Percentiles rank a stretch among this genome's conserved stretches.
phyloP scores from a whole-genome alignment of 2,329 filamentous ascomycete genomes.

The Ceratocystis smalleyi region DNA sequence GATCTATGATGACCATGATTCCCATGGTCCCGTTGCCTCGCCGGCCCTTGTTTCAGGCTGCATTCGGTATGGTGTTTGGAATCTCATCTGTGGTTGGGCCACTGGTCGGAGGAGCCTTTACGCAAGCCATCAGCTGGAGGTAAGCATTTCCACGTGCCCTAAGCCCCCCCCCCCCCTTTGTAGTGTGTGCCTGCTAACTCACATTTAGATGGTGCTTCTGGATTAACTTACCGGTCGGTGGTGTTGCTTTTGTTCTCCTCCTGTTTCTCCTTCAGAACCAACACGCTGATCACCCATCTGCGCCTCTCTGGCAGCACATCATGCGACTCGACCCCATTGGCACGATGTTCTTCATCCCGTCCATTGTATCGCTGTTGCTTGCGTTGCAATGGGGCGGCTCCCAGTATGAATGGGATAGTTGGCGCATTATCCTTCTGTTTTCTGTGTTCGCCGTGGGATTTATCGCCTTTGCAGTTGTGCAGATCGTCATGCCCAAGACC shows the following conservation, averaged over 20 bases:
- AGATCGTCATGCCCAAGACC: constrained; percentile 37
- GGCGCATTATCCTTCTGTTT: constrained; percentile 39
- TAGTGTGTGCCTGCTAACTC: not conserved
- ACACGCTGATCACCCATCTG: constrained; percentile 20
- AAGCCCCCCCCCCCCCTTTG: not conserved
- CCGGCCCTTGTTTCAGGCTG: constrained; percentile 41
- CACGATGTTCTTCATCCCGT: constrained; percentile 43
- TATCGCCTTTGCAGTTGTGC: constrained; percentile 34
- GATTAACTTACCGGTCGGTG: constrained; percentile 42
- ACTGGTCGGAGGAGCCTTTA: constrained; percentile 39
- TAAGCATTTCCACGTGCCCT: constrained; percentile 17
- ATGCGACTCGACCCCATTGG: constrained; percentile 43
- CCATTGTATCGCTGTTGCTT: constrained; percentile 43
- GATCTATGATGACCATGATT: constrained; percentile 41
- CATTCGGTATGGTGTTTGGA: constrained; percentile 42
- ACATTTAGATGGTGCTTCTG: constrained; percentile 39
- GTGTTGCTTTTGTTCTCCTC: constrained; percentile 34
- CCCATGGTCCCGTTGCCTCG: constrained; percentile 44
- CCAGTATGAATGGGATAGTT: constrained; percentile 36
- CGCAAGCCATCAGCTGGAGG: constrained; percentile 34
- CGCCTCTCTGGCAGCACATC: constrained; percentile 29
- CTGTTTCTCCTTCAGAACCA: constrained; percentile 33
- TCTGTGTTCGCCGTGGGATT: constrained; percentile 33
- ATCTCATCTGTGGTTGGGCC: constrained; percentile 38
- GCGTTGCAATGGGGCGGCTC: constrained; percentile 49